phyloP scores from a whole-genome alignment of 1,139 yeast genomes.

The Nadsonia starkeyi-henricii region DNA sequence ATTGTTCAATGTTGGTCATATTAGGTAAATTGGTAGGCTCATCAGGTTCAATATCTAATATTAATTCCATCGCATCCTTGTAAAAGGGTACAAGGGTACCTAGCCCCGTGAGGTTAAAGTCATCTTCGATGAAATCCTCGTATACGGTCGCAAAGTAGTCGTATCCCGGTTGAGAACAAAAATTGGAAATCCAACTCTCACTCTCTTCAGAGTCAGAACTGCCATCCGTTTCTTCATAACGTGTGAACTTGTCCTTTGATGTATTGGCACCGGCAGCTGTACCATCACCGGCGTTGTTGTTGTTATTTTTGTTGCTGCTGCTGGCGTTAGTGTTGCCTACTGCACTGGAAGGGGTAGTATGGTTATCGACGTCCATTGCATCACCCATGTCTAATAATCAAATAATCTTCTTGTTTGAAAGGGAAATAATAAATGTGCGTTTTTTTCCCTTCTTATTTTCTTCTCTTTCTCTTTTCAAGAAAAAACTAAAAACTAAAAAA shows the following conservation, averaged over 20 bases:
- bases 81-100: conserved; percentile 79
- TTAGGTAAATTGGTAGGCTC: conserved; percentile 45
- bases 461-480: too few species aligned
- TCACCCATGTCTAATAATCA: not conserved
- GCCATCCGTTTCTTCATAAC: conserved; percentile 7
- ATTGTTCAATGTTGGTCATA: conserved; percentile 66
- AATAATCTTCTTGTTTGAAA: too few species aligned
- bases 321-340: too few species aligned
- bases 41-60: conserved; percentile 77
- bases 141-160: conserved; percentile 89
- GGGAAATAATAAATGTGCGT: too few species aligned
- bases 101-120: conserved; percentile 85
- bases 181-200: conserved; percentile 83
- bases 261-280: not conserved
- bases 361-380: not conserved
- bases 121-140: conserved; percentile 90
- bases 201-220: conserved; percentile 34
- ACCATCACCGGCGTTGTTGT: not conserved
- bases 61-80: conserved; percentile 81
- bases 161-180: conserved; percentile 78
- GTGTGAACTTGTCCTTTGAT: not conserved
- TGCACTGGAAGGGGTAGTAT: too few species aligned
- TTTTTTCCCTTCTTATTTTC: too few species aligned
- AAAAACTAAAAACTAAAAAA: too few species aligned
- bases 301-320: too few species aligned